Evolutionary conservation across 2,329 filamentous ascomycete species (phyloP), one percentile per base, ranked within the genome.

Genomic region (Helicocarpus griseus): DNA sequence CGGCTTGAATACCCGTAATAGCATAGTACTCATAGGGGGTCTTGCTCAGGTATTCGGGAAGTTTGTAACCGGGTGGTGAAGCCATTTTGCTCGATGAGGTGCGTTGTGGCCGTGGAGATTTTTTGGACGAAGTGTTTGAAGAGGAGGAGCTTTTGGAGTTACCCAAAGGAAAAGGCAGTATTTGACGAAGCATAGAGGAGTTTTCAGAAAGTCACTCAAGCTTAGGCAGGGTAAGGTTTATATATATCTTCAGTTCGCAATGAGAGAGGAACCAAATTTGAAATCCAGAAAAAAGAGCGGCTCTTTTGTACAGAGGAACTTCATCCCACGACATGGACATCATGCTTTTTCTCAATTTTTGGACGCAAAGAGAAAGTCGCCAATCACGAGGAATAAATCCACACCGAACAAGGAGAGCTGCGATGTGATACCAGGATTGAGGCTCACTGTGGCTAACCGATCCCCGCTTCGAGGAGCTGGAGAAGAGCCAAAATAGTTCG

Each of bases 11-110:
- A 7, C 45, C 45, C 13, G 45, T 47, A 36, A 47, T 47, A 22
- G 45, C 45, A 33, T 47, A 47, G 45, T 47, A 47, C 21, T 47
- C 45, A 24, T 47, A 47, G 22, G 45, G 45, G 8, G 29, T 29
- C n/a, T 47, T 47, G 45, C 31, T 47, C 14, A 47, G 45, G 14
- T 47, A 47, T 24, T 47, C 45, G 31, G 45, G 45, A n/a, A 33
- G 33, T 26, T 47, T 47, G 31, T 26, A 47, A 29, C 19, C 31
- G 9, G 29, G 24, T 36, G 29, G 24, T 36, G 11, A 26, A 6
- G 31, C 21, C 45, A 47, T 47, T n/a, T 47, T 47, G 19, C 21
- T 36, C 14, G 43, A 45, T 17, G 45, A 35, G n/a, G 31, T 17
- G 29, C 13, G 2, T 44, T 2, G 14, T 38, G 3, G 19, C 45